Evolutionary conservation across 495 filamentous ascomycete genomes (phyloP).

Genomic region (Penicillium crystallinum): DNA sequence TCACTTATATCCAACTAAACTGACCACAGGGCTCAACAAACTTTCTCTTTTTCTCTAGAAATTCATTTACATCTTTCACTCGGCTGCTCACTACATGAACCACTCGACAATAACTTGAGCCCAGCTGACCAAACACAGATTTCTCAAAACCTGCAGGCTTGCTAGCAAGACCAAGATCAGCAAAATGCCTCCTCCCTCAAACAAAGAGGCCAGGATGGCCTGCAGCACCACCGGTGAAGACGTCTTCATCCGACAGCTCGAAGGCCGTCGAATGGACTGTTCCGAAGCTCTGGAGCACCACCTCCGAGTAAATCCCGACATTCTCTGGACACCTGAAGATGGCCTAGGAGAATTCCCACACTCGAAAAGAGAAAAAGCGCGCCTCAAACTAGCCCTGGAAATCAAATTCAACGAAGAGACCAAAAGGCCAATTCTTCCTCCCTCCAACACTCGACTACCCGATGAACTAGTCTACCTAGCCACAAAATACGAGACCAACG

Average conservation of each 20-base stretch:
- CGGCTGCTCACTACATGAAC: no score
- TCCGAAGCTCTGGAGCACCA: no score
- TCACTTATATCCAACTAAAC: no score
- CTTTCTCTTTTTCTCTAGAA: no score
- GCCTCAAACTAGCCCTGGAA: not conserved
- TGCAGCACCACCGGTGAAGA: not conserved
- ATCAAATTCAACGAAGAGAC: not conserved
- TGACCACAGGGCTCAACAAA: no score
- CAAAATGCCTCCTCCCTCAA: not conserved
- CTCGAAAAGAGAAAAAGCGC: not conserved
- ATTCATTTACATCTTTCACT: no score
- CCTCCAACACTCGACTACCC: slow-evolving; percentile 10
- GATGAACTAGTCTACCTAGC: slow-evolving; percentile 24
- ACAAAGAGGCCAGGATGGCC: not conserved
- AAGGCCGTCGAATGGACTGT: not conserved
- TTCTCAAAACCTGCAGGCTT: no score
- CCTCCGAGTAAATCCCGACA: not conserved
- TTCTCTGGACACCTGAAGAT: not conserved
- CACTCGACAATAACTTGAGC: no score
- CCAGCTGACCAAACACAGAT: no score
- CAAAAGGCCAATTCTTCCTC: slow-evolving; percentile 8
- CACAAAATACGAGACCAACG: slow-evolving; percentile 7
- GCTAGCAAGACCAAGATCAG: no score
- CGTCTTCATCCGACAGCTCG: not conserved
- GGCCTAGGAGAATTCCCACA: not conserved